phyloP scores from a whole-genome alignment of 768 basidiomycete species.

The Tricholoma saponaceum region DNA sequence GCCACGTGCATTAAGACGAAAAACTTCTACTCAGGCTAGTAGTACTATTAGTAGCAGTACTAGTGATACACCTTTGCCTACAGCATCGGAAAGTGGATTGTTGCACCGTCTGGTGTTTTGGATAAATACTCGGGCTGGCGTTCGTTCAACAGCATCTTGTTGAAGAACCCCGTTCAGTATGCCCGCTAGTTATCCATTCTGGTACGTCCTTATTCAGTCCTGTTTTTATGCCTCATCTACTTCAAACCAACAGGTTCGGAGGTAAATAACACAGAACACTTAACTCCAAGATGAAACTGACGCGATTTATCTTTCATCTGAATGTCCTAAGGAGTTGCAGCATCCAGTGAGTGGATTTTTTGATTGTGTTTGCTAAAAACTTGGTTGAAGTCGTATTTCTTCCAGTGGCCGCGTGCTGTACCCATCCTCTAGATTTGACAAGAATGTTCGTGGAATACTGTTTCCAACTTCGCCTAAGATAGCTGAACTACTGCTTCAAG shows the following conservation, averaged over 20 bases:
- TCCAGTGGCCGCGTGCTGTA: slow-evolving; percentile 75
- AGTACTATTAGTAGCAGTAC: no score
- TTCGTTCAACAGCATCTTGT: slow-evolving; percentile 12
- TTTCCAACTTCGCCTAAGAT: neutral
- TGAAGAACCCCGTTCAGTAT: slow-evolving; percentile 23
- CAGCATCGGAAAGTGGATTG: neutral
- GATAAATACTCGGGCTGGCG: slow-evolving; percentile 9
- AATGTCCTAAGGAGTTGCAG: slow-evolving; percentile 46
- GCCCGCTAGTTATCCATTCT: slow-evolving; percentile 45
- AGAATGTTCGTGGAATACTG: slow-evolving; percentile 59
- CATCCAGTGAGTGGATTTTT: slow-evolving; percentile 46
- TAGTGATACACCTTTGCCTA: neutral
- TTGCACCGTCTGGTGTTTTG: neutral
- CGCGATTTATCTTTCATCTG: neutral
- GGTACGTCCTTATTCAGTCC: slow-evolving; percentile 28
- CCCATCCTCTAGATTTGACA: slow-evolving; percentile 80
- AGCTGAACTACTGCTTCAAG: slow-evolving; percentile 28
- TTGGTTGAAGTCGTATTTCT: slow-evolving; percentile 2
- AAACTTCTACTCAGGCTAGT: no score
- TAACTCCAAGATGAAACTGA: neutral
- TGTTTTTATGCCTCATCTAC: neutral
- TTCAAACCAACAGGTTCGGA: slow-evolving; percentile 47
- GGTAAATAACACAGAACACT: slow-evolving; percentile 32
- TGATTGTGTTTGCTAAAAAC: slow-evolving; percentile 2
- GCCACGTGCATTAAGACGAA: no score